phyloP scores from a whole-genome alignment of 306 rosid species.

The Herpetospermum pedunculosum region DNA sequence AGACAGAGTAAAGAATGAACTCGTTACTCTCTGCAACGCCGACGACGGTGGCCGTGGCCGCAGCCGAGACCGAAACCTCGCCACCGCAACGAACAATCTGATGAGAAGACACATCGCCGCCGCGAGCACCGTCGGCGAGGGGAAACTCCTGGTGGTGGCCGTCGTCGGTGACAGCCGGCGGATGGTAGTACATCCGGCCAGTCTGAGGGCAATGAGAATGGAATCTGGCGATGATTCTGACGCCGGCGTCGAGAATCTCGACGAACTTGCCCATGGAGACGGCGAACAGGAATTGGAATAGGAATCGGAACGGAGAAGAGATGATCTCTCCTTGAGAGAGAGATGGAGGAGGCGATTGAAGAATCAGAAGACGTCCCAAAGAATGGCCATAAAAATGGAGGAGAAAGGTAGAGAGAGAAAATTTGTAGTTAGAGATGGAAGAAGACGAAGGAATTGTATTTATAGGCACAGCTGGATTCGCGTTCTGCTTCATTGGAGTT shows the following conservation, averaged over 20 bases:
- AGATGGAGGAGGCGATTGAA: background rate
- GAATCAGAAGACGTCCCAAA: conserved; percentile 25
- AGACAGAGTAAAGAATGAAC: conserved; percentile 45
- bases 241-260: conserved; percentile 48
- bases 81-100: conserved; percentile 17
- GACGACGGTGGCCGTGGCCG: background rate
- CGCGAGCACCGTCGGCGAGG: background rate
- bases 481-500: background rate
- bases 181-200: conserved; percentile 57
- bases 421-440: background rate
- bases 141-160: background rate
- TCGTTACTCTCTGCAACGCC: conserved; percentile 18
- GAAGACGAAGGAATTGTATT: background rate
- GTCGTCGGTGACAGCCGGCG: conserved; percentile 27
- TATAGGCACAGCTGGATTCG: conserved; percentile 11
- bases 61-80: conserved; percentile 9
- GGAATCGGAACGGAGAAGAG: background rate
- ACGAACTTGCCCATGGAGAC: conserved; percentile 36
- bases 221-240: conserved; percentile 35
- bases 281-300: background rate
- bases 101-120: conserved; percentile 2
- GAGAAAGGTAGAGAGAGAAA: background rate
- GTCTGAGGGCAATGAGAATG: conserved; percentile 63
- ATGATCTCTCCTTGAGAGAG: conserved; percentile 3
- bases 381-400: conserved; percentile 14